Conservation (phyloP, 306 rosid genomes). For the Cicer judaicum region DNA sequence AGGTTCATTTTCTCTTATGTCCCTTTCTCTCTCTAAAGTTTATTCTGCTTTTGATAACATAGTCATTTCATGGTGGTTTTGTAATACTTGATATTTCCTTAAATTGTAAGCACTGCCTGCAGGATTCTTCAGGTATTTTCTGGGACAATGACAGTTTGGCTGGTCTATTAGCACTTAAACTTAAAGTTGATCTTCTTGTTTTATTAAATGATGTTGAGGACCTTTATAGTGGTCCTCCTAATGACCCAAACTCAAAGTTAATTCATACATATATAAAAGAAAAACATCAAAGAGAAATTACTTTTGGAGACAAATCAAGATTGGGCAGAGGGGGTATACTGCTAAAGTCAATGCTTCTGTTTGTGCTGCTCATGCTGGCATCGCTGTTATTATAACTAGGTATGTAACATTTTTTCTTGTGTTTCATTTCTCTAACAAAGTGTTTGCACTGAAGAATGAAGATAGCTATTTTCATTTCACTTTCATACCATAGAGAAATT, state of each 20-base stretch:
- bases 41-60: slow-evolving; percentile 7
- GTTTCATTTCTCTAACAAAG: slow-evolving; percentile 2
- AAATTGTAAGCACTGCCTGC: slow-evolving; percentile 51
- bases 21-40: no score
- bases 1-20: no score
- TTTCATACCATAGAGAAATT: not conserved
- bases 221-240: slow-evolving; percentile 91
- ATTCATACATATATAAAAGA: slow-evolving; percentile 83
- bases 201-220: slow-evolving; percentile 96
- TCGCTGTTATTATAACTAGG: slow-evolving; percentile 94
- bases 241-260: slow-evolving; percentile 80
- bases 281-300: slow-evolving; percentile 80
- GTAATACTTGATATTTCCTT: slow-evolving; percentile 33
- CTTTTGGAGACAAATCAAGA: slow-evolving; percentile 96
- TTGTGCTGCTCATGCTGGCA: slow-evolving; percentile 73
- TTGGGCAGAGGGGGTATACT: slow-evolving; percentile 95
- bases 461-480: not conserved
- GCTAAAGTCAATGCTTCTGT: slow-evolving; percentile 95
- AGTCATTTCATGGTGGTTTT: slow-evolving; percentile 17
- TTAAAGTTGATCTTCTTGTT: slow-evolving; percentile 93
- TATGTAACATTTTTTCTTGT: slow-evolving; percentile 40
- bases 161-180: slow-evolving; percentile 80
- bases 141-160: slow-evolving; percentile 99
- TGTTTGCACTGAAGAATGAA: not conserved
- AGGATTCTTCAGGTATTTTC: slow-evolving; percentile 96